phyloP scores from a whole-genome alignment of 179 eudicot species.

The Pouteria campechiana region DNA sequence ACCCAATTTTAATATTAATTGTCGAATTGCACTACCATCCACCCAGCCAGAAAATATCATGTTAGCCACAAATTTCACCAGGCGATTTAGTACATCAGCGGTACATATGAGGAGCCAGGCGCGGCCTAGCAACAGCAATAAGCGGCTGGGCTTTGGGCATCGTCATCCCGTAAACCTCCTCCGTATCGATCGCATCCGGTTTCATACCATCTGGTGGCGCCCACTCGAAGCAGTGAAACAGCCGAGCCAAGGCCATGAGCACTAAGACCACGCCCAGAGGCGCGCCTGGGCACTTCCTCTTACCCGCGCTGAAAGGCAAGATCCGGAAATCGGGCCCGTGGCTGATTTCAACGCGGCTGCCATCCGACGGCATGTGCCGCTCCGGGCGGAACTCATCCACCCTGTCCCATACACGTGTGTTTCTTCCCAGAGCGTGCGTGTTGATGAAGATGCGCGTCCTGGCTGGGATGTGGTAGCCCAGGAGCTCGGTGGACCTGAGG shows the following conservation, averaged over 20 bases:
- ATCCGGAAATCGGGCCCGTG: conserved; percentile 92
- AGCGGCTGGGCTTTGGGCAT: conserved; percentile 87
- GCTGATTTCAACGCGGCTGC: conserved; percentile 86
- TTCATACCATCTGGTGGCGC: conserved; percentile 51
- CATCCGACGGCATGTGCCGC: conserved; percentile 45
- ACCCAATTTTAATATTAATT: too few relatives aligned
- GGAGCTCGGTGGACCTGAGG: conserved; percentile 49
- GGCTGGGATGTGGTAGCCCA: conserved; percentile 75
- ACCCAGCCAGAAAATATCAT: too few relatives aligned
- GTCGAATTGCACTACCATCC: too few relatives aligned
- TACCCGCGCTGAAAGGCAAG: conserved; percentile 86
- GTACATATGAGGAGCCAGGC: conserved; percentile 52
- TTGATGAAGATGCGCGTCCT: conserved; percentile 93
- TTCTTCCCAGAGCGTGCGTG: conserved; percentile 84
- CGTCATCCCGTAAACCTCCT: conserved; percentile 95
- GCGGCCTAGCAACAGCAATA: conserved; percentile 66
- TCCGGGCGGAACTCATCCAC: conserved; percentile 62
- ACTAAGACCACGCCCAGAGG: conserved; percentile 86
- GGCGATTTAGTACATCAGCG: too few relatives aligned
- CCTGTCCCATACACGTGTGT: conserved; percentile 54
- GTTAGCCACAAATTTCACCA: too few relatives aligned
- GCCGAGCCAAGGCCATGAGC: conserved; percentile 84
- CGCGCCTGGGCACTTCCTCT: conserved; percentile 94
- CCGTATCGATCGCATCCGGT: conserved; percentile 54
- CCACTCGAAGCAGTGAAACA: conserved; percentile 84